A percentile compares a stretch with the other conserved stretches of the same genome.
Conservation (phyloP, 495 filamentous ascomycete species). For the Podospora didyma region DNA sequence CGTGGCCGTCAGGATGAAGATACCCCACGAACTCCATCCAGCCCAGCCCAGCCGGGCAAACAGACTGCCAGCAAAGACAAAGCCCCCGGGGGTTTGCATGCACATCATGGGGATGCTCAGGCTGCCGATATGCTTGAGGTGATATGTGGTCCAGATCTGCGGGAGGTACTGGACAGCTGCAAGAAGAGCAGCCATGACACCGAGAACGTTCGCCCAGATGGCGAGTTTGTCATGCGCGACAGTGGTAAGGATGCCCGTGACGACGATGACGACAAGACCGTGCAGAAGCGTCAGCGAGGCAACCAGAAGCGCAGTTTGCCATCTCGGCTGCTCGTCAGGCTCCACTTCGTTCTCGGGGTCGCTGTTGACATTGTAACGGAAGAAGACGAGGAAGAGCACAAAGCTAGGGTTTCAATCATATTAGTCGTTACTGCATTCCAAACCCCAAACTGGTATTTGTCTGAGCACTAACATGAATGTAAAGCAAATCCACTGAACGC, state of each 20-base stretch:
- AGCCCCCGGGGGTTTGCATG: constrained; percentile 89
- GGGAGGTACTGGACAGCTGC: constrained; percentile 89
- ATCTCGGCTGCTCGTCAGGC: constrained; percentile 50
- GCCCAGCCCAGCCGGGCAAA: constrained; percentile 71
- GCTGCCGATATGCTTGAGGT: constrained; percentile 76
- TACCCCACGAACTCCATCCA: constrained; percentile 94
- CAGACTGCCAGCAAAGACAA: constrained; percentile 83
- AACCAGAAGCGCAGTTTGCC: constrained; percentile 71
- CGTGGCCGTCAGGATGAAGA: constrained; percentile 77
- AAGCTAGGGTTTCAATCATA: too few relatives aligned
- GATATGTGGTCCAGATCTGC: constrained; percentile 88
- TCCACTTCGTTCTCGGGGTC: constrained; percentile 37
- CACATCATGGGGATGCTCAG: constrained; percentile 97
- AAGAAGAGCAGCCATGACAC: constrained; percentile 70
- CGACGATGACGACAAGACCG: constrained; percentile 60
- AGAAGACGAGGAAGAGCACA: constrained; percentile 82
- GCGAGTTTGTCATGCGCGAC: constrained; percentile 55
- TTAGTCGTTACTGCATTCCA: too few relatives aligned
- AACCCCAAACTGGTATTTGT: not conserved
- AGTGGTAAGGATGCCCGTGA: constrained; percentile 59
- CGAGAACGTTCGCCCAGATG: constrained; percentile 79
- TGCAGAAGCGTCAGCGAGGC: constrained; percentile 67
- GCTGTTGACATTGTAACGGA: constrained; percentile 59
- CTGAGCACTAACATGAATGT: constrained; percentile 70
- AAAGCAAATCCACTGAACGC: constrained; percentile 87